Evolutionary conservation across 2,329 filamentous ascomycete genomes (phyloP), one percentile per base, ranked within the genome.

Genomic region (Aspergillus cejpii): DNA sequence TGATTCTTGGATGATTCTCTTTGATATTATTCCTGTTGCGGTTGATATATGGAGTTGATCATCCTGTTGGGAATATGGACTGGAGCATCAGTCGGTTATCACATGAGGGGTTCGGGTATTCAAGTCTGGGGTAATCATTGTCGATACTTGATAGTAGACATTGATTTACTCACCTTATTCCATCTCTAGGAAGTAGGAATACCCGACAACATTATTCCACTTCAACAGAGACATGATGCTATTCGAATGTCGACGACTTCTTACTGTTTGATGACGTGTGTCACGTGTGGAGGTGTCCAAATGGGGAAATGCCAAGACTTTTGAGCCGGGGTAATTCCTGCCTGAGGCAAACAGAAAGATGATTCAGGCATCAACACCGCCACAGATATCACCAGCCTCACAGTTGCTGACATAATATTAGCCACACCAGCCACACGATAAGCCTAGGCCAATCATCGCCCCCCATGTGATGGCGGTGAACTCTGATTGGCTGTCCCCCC

Each of bases 381-480:
- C 24, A n/a, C 46, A 47, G 5, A 7, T 12, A 5, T 5, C 7
- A 10, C 23, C 20, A 42, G 40, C 40, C 40, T 24, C 8, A 24
- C 23, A 8, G 23, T 24, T 4, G 23, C 23, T 24, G 23, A 5
- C 8, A 8, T 4, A 5, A 5, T 24, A 24, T 24, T 8, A 24
- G 23, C 23, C 23, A 24, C 23, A 24, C 8, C 23, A 12, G 31
- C 31, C 31, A 34, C 31, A 10, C 17, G 31, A 34, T 20, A 15
- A 12, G 2, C 5, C 8, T 34, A 2, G 6, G 3, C 31, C 15
- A 34, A 34, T 39, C 15, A 41, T 7, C 14, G 28, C 27, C 24
- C 31, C 53, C 37, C 52, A 39, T 37, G 31, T 27, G 12, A 17
- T 10, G 41, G 40, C 40, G 40, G 43, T 39, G 34, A 31, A 6